A percentile compares a stretch with the other conserved stretches of the same genome.
Evolutionary conservation across 2,329 filamentous ascomycete genomes (phyloP).

Genomic region (Gliomastix tumulicola): DNA sequence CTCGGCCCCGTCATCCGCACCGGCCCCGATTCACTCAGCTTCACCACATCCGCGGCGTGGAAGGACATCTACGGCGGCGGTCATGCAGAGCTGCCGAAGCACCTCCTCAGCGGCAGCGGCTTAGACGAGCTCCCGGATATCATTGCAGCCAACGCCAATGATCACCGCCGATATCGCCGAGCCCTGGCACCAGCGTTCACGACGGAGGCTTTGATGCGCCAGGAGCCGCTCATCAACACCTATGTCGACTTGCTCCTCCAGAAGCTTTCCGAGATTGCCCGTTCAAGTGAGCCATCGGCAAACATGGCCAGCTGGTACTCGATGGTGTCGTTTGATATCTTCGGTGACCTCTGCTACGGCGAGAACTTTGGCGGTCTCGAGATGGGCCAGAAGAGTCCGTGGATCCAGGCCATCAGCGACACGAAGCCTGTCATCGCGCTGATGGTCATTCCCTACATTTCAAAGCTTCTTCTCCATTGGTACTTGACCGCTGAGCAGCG

Average conservation of each 20-base stretch:
- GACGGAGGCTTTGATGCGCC: neutral
- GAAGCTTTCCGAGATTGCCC: conserved; percentile 2
- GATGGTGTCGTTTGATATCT: conserved; percentile 1
- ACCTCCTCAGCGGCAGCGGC: conserved; percentile 36
- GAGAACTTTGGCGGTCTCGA: conserved; percentile 18
- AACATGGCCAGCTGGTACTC: neutral
- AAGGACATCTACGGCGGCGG: conserved; percentile 34
- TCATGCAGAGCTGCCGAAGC: conserved; percentile 40
- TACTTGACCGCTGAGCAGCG: neutral
- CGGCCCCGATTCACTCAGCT: conserved; percentile 16
- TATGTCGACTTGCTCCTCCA: conserved; percentile 13
- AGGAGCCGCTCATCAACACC: conserved; percentile 1
- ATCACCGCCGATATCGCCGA: conserved; percentile 44
- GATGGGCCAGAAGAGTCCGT: neutral
- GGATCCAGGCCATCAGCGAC: neutral
- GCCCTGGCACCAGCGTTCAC: conserved; percentile 34
- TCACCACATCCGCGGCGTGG: conserved; percentile 11
- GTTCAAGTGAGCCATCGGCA: neutral
- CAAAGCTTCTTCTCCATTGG: neutral
- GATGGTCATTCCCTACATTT: neutral
- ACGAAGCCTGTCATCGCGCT: neutral
- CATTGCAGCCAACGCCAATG: conserved; percentile 38
- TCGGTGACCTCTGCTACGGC: conserved; percentile 18
- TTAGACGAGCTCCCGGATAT: conserved; percentile 46
- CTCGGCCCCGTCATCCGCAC: conserved; percentile 15